phyloP scores from a whole-genome alignment of 2,329 filamentous ascomycete species.

The Alternaria atra region DNA sequence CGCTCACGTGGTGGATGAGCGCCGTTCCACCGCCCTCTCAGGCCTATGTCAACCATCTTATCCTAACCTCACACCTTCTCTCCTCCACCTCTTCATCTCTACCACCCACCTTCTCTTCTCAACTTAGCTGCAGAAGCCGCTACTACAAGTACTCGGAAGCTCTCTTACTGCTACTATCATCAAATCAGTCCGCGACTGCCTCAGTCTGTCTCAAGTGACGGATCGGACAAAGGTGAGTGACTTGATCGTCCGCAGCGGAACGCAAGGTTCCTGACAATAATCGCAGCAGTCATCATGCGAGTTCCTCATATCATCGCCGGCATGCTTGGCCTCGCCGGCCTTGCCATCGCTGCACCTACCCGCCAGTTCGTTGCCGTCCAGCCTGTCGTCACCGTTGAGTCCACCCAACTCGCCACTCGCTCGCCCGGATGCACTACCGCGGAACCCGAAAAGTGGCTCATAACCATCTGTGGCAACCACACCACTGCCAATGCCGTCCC shows the following conservation, averaged over 20 bases:
- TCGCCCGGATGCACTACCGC: background rate
- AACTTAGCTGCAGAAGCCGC: background rate
- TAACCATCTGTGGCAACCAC: background rate
- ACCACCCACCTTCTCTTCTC: background rate
- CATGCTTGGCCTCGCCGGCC: background rate
- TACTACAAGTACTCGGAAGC: background rate
- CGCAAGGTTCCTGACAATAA: background rate
- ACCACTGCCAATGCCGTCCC: background rate
- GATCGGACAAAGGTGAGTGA: background rate
- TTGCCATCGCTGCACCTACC: background rate
- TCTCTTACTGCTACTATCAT: background rate
- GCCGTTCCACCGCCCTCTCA: background rate
- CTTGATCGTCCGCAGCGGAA: background rate
- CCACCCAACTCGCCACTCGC: background rate
- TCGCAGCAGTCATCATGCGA: background rate
- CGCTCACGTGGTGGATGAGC: background rate
- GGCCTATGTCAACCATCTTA: background rate
- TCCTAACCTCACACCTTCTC: background rate
- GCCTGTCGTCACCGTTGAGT: background rate
- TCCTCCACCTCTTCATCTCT: background rate
- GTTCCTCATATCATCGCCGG: background rate
- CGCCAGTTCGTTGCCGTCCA: background rate
- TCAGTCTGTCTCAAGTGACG: background rate
- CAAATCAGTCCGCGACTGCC: background rate
- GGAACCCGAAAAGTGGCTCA: background rate